Percentiles rank a stretch among this genome's conserved stretches.
Evolutionary conservation across 2,329 filamentous ascomycete species (phyloP).

Genomic region (Xylariomycetidae sp.): DNA sequence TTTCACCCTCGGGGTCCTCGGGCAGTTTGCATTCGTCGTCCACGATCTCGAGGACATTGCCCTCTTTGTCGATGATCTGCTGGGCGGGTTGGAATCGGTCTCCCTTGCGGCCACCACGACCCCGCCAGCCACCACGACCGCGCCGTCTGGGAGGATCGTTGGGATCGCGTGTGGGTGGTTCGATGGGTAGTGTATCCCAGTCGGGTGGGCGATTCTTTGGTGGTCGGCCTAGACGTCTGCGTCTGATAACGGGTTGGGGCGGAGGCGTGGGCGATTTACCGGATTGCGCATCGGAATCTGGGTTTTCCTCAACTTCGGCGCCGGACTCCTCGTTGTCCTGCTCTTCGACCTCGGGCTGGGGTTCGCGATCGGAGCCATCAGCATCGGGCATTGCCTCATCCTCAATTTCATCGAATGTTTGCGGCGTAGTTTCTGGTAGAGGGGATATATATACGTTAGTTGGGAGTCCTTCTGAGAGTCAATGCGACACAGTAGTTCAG

Average conservation of each 20-base stretch:
- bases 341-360: constrained; percentile 30
- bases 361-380: constrained; percentile 27
- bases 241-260: constrained; percentile 61
- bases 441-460: not conserved
- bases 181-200: constrained; percentile 61
- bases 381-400: constrained; percentile 49
- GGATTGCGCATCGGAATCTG: constrained; percentile 32
- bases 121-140: constrained; percentile 67
- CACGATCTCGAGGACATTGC: constrained; percentile 83
- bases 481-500: no score
- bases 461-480: no score
- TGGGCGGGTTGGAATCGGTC: constrained; percentile 72
- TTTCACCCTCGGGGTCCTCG: constrained; percentile 81
- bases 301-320: constrained; percentile 26
- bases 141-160: constrained; percentile 57
- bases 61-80: constrained; percentile 88
- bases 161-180: constrained; percentile 48
- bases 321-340: constrained; percentile 36
- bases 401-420: constrained; percentile 43
- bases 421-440: constrained; percentile 42
- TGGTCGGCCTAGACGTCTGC: constrained; percentile 77
- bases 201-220: constrained; percentile 80
- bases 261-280: constrained; percentile 50
- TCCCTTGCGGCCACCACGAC: constrained; percentile 61
- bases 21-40: constrained; percentile 89